Conservation (phyloP, 2,329 filamentous ascomycete species). For the Clonostachys rhizophaga region DNA sequence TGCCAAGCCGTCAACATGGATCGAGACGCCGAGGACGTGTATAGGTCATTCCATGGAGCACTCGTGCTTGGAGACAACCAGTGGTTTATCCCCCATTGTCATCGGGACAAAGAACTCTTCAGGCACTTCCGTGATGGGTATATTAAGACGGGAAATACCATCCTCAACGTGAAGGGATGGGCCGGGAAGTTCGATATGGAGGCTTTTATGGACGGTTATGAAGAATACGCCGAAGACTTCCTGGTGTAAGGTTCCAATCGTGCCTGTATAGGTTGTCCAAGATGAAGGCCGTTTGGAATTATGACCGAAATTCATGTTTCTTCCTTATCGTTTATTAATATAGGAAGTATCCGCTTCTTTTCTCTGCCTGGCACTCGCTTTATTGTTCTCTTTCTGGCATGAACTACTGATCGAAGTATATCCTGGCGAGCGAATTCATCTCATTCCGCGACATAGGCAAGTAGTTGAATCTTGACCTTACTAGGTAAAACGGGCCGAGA, state of each 20-base stretch:
- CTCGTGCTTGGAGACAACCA: slow-evolving; percentile 14
- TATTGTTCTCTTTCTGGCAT: too few relatives aligned
- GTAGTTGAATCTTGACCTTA: too few relatives aligned
- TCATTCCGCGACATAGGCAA: too few relatives aligned
- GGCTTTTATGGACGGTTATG: slow-evolving; percentile 11
- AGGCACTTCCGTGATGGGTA: slow-evolving; percentile 9
- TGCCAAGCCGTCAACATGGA: slow-evolving; percentile 11
- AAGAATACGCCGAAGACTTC: slow-evolving; percentile 13
- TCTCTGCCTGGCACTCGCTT: too few relatives aligned
- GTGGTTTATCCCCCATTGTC: slow-evolving; percentile 12
- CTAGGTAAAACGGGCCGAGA: too few relatives aligned
- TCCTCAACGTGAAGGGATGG: slow-evolving; percentile 4
- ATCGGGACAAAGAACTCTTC: slow-evolving; percentile 7
- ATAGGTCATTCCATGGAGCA: slow-evolving; percentile 13
- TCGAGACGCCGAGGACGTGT: slow-evolving; percentile 5
- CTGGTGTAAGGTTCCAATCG: neutral
- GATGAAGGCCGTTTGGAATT: too few relatives aligned
- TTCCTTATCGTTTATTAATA: too few relatives aligned
- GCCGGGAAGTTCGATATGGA: slow-evolving; percentile 6
- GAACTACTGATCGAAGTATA: too few relatives aligned
- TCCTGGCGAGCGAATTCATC: too few relatives aligned
- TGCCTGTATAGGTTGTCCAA: too few relatives aligned
- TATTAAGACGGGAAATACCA: slow-evolving; percentile 4
- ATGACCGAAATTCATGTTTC: too few relatives aligned
- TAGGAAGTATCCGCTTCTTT: too few relatives aligned